Conservation (phyloP, 805 yeast species). For the Ogataea minuta region DNA sequence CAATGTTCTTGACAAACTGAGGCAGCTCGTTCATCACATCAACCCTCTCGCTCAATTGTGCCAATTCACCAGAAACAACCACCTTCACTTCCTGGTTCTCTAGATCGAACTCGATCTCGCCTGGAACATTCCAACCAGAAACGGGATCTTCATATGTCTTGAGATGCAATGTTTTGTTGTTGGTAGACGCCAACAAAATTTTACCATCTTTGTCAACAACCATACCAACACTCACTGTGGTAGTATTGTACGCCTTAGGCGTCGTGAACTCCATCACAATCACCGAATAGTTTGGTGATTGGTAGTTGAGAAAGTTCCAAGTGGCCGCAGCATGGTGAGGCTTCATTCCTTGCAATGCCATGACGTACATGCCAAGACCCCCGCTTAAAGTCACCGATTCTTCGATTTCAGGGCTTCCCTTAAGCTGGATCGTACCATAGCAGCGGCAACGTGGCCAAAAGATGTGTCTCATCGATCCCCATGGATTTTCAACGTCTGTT, state of each 20-base stretch:
- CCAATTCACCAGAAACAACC: slow-evolving; percentile 58
- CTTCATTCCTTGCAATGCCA: slow-evolving; percentile 98
- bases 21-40: slow-evolving; percentile 99
- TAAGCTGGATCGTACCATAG: slow-evolving; percentile 59
- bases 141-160: slow-evolving; percentile 62
- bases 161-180: slow-evolving; percentile 62
- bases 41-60: slow-evolving; percentile 75
- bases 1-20: slow-evolving; percentile 87
- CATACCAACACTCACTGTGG: slow-evolving; percentile 78
- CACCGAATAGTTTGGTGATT: slow-evolving; percentile 68
- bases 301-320: slow-evolving; percentile 94
- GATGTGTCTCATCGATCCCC: slow-evolving; percentile 96
- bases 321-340: slow-evolving; percentile 98
- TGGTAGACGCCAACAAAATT: slow-evolving; percentile 55
- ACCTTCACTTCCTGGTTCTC: slow-evolving; percentile 46
- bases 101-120: slow-evolving; percentile 56
- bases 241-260: slow-evolving; percentile 82
- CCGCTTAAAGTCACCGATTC: slow-evolving; percentile 30
- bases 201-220: slow-evolving; percentile 64
- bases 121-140: slow-evolving; percentile 92
- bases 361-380: slow-evolving; percentile 75
- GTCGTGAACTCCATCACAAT: slow-evolving; percentile 95
- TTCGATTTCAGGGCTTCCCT: slow-evolving; percentile 25
- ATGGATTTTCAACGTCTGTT: slow-evolving; percentile 75
- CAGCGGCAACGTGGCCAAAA: slow-evolving; percentile 93